phyloP scores from a whole-genome alignment of 1,284 basidiomycete genomes.

The Golubevia pallescens region DNA sequence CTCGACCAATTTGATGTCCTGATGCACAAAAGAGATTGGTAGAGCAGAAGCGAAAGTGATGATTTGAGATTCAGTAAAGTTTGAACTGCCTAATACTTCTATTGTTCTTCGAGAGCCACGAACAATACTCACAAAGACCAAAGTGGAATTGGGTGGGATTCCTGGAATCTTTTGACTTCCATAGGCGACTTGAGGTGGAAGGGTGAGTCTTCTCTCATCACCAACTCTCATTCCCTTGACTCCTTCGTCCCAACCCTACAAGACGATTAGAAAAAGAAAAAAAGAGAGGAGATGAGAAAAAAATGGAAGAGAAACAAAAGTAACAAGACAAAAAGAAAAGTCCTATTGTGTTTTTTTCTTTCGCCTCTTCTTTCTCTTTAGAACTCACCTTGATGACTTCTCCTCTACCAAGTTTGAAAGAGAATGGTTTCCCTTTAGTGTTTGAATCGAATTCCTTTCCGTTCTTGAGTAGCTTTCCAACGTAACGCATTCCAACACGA shows the following conservation, averaged over 20 bases:
- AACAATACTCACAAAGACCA: slow-evolving; percentile 30
- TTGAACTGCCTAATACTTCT: too few species aligned
- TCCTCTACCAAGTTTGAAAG: slow-evolving; percentile 58
- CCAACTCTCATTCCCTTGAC: slow-evolving; percentile 62
- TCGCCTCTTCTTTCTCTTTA: too few species aligned
- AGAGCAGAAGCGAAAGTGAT: too few species aligned
- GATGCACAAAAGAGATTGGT: too few species aligned
- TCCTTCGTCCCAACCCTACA: slow-evolving; percentile 56
- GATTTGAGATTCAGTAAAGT: too few species aligned
- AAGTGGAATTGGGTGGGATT: slow-evolving; percentile 56
- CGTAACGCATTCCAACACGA: slow-evolving; percentile 61
- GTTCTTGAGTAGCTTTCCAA: slow-evolving; percentile 49
- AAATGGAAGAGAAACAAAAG: too few species aligned
- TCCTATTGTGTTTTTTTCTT: too few species aligned
- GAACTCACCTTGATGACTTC: slow-evolving; percentile 54
- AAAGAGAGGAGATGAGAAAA: too few species aligned
- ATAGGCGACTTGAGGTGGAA: slow-evolving; percentile 54
- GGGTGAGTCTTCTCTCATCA: slow-evolving; percentile 51
- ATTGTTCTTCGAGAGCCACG: too few species aligned
- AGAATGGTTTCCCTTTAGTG: slow-evolving; percentile 60
- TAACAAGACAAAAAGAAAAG: too few species aligned
- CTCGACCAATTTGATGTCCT: slow-evolving; percentile 59
- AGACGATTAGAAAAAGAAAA: too few species aligned
- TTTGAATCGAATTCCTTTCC: slow-evolving; percentile 59
- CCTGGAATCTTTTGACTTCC: slow-evolving; percentile 50